Evolutionary conservation across 305 asterid species (phyloP).

Genomic region (Fraxinus greggii): DNA sequence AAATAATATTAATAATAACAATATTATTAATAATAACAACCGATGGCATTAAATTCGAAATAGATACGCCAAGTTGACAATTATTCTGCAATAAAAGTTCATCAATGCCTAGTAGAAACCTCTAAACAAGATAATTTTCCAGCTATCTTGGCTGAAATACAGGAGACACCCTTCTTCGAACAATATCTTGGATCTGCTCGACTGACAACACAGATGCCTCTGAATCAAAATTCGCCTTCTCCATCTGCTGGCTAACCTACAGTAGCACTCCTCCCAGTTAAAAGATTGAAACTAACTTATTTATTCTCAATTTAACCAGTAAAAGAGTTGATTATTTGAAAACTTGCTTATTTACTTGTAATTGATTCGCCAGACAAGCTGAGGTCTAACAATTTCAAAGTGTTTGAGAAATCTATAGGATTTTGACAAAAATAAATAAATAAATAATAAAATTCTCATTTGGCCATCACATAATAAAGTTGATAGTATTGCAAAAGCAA

Average conservation of each 20-base stretch:
- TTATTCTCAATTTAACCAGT: background rate
- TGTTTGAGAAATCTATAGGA: background rate
- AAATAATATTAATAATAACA: too few relatives aligned
- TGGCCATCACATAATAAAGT: conserved; percentile 13
- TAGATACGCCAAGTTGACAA: background rate
- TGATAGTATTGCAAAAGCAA: background rate
- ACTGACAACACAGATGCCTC: conserved; percentile 63
- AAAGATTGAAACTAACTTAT: background rate
- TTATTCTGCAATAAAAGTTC: background rate
- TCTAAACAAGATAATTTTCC: background rate
- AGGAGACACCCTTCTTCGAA: conserved; percentile 63
- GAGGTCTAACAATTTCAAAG: background rate
- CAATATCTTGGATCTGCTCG: conserved; percentile 66
- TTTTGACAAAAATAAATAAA: background rate
- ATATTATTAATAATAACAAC: too few relatives aligned
- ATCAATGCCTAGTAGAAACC: background rate
- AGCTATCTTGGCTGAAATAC: conserved; percentile 54
- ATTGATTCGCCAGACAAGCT: background rate
- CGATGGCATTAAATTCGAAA: background rate
- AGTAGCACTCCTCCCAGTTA: conserved; percentile 6
- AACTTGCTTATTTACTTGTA: background rate
- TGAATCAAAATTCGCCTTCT: conserved; percentile 56
- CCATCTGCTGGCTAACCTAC: conserved; percentile 77
- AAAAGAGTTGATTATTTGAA: background rate
- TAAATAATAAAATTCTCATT: background rate